These are phyloP conservation scores for Penicillium riverlandense DNA, from an alignment of 495 filamentous ascomycete species.

Conservation along the genomic window DNA sequence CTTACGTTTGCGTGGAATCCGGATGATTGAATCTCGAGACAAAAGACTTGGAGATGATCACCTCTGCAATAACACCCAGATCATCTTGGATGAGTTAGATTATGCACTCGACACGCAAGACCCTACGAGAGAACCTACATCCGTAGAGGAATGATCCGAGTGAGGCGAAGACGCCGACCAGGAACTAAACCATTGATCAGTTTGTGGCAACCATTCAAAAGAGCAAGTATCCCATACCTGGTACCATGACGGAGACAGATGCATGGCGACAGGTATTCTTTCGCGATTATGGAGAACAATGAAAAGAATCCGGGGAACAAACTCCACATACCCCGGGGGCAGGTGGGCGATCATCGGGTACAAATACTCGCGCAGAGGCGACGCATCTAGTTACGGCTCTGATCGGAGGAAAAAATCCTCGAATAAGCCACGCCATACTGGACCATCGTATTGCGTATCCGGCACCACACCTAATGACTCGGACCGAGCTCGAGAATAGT, in stretches of 20 bases:
- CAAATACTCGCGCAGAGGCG: neutral
- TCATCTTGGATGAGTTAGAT: slow-evolving; percentile 26
- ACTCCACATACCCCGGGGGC: slow-evolving; percentile 12
- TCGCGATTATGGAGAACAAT: slow-evolving; percentile 1
- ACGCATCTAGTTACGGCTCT: slow-evolving; percentile 1
- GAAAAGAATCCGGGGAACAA: slow-evolving; percentile 1
- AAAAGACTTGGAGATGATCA: slow-evolving; percentile 47
- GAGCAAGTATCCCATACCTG: slow-evolving; percentile 30
- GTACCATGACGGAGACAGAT: slow-evolving; percentile 48
- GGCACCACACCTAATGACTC: neutral
- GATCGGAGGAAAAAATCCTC: neutral
- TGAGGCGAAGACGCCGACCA: slow-evolving; percentile 57
- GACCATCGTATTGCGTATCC: too few species aligned
- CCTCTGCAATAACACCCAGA: slow-evolving; percentile 55
- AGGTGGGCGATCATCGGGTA: neutral
- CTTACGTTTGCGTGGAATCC: slow-evolving; percentile 48
- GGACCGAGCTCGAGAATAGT: neutral
- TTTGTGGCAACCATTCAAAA: neutral
- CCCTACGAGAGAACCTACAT: slow-evolving; percentile 19
- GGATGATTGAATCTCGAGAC: slow-evolving; percentile 38
- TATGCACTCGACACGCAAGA: slow-evolving; percentile 6
- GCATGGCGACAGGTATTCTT: slow-evolving; percentile 29
- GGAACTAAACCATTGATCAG: slow-evolving; percentile 34
- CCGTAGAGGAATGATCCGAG: slow-evolving; percentile 55
- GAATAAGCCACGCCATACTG: too few species aligned